Conservation (phyloP, 768 basidiomycete species). For the Leccinum ochraceum region DNA sequence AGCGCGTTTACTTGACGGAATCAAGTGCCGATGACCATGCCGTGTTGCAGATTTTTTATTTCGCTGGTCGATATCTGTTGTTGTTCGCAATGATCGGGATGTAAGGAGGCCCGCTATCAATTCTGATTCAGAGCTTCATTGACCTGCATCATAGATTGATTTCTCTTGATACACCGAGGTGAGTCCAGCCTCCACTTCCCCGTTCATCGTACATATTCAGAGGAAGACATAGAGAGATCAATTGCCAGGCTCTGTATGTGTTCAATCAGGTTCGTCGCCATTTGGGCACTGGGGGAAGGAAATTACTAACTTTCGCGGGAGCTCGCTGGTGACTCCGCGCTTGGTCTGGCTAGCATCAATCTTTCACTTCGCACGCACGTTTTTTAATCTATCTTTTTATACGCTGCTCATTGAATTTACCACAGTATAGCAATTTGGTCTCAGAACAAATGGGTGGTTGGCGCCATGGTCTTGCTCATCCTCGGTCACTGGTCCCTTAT, state of each 20-base stretch:
- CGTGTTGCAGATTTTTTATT: conserved; percentile 43
- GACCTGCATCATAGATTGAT: conserved; percentile 22
- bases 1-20: neutral
- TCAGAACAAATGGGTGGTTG: conserved; percentile 53
- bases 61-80: conserved; percentile 44
- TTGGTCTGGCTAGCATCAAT: conserved; percentile 49
- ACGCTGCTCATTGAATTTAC: conserved; percentile 14
- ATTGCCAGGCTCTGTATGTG: conserved; percentile 48
- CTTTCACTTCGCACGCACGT: conserved; percentile 46
- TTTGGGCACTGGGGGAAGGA: neutral
- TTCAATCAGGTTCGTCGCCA: conserved; percentile 43
- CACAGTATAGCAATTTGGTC: conserved; percentile 66
- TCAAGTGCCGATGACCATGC: neutral
- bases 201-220: neutral
- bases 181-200: neutral
- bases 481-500: conserved; percentile 73
- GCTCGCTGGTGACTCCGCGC: conserved; percentile 44
- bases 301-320: conserved; percentile 17
- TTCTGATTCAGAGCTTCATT: neutral
- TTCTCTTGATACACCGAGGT: conserved; percentile 39
- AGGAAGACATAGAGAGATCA: conserved; percentile 32
- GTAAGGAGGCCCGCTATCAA: conserved; percentile 26
- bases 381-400: neutral
- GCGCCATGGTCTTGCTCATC: conserved; percentile 51
- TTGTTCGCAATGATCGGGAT: conserved; percentile 49